Evolutionary conservation across 495 filamentous ascomycete species (phyloP), one percentile per base, ranked within the genome.

Genomic region (Penicillium arizonense): DNA sequence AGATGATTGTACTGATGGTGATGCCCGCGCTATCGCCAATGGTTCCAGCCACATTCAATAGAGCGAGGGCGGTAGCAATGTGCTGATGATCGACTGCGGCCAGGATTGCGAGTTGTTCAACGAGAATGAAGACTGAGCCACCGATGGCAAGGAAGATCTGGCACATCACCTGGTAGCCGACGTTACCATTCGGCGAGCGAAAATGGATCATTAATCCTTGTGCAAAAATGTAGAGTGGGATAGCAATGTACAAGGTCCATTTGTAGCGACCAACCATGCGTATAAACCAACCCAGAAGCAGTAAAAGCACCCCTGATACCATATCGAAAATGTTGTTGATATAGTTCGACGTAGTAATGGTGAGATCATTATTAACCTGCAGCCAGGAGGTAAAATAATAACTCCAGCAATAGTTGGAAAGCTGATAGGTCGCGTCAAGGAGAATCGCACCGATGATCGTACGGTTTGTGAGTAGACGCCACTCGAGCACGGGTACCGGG

Each of bases 111-210:
- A 87, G 79, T 56, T 88, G 79, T 57, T 83, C 80, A 47, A 65
- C 72, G 57, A 88, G 81, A 46, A 87, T 51, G 7, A 82, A 62
- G 8, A 70, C 77, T n/a, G 79, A 75, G 5, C 82, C 83, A 23
- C 74, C 71, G 41, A 89, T 74, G 20, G 85, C 77, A 56, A 88
- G 83, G 66, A 87, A 80, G 59, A 89, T 84, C 61, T 88, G 83
- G 58, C 78, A 83, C 80, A 87, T 85, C 63, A 87, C 70, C 32
- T 89, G 72, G 62, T 83, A 86, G 14, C 82, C 85, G 30, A 87
- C 66, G 40, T 73, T 55, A 24, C 68, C 65, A 43, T 74, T 67
- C 44, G 79, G 74, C 20, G 82, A 77, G n/a, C 85, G 81, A 76
- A 87, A 88, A 52, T 65, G 77, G 54, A 71, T 86, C 74, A 86